phyloP scores from a whole-genome alignment of 139 green algal species.

The Mychonastes homosphaera region DNA sequence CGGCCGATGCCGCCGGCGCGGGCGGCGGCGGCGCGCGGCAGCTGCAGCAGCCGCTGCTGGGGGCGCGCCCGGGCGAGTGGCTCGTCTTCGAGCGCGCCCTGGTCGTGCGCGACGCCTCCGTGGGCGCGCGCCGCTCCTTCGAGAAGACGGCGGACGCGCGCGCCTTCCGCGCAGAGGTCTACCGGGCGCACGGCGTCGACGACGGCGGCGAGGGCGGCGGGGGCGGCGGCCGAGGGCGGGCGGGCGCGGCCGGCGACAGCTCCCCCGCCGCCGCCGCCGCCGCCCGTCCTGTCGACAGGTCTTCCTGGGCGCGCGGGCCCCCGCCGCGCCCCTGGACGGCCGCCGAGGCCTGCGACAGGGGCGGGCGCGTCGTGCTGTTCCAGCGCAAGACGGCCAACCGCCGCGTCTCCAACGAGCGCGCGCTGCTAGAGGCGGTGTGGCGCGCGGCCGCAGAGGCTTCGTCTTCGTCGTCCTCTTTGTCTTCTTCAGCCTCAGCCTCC shows the following conservation, averaged over 20 bases:
- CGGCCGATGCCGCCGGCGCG: no score
- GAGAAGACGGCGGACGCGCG: slow-evolving; percentile 36
- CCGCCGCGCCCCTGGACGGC: not conserved
- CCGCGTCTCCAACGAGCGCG: slow-evolving; percentile 65
- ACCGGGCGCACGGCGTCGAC: slow-evolving; percentile 56
- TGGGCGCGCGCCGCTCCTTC: slow-evolving; percentile 58
- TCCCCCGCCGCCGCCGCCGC: not conserved
- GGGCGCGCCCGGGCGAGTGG: slow-evolving; percentile 38
- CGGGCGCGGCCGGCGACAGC: not conserved
- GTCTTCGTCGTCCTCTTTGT: not conserved
- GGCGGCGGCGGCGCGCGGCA: no score
- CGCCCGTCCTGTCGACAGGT: not conserved
- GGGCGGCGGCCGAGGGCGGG: not conserved
- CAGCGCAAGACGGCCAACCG: slow-evolving; percentile 73
- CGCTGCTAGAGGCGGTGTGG: slow-evolving; percentile 49
- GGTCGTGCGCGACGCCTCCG: slow-evolving; percentile 67
- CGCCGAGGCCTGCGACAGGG: slow-evolving; percentile 34
- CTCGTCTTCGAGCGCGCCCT: slow-evolving; percentile 69
- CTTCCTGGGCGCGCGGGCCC: not conserved
- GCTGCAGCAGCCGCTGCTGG: slow-evolving; percentile 53
- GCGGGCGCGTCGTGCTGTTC: slow-evolving; percentile 22
- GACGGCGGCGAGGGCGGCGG: no score
- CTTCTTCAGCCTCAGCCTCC: not conserved
- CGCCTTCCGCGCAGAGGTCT: slow-evolving; percentile 52
- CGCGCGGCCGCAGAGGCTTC: not conserved